Conservation (phyloP, 208 protist genomes). For the Leishmania gerbilli region DNA sequence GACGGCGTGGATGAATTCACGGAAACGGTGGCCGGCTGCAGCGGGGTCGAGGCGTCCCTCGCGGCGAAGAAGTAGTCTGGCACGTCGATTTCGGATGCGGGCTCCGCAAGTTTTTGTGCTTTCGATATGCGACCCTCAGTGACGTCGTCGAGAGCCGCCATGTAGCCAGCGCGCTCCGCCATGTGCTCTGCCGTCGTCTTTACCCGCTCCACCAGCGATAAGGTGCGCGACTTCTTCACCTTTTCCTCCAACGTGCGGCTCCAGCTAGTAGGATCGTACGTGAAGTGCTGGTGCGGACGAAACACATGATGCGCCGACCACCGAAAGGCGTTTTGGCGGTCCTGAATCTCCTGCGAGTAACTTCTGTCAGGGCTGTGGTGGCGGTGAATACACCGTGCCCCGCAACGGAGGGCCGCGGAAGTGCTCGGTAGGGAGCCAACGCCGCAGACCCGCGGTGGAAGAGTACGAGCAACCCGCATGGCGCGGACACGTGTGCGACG, state of each 20-base stretch:
- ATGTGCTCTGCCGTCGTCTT: slow-evolving; percentile 38
- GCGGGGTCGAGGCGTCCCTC: not conserved
- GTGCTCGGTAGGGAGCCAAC: not conserved
- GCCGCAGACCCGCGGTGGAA: not conserved
- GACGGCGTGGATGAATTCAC: not conserved
- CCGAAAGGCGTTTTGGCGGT: slow-evolving; percentile 73
- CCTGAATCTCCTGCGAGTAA: slow-evolving; percentile 65
- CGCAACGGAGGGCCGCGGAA: not conserved
- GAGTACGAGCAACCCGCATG: not conserved
- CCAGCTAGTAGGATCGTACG: slow-evolving; percentile 81
- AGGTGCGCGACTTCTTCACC: slow-evolving; percentile 35
- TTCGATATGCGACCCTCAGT: not conserved
- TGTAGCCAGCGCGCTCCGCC: slow-evolving; percentile 25
- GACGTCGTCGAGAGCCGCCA: not conserved
- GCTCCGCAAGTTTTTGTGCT: not conserved
- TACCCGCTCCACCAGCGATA: slow-evolving; percentile 56
- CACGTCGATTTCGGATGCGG: not conserved
- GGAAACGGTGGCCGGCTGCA: not conserved
- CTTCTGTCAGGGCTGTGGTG: slow-evolving; percentile 64
- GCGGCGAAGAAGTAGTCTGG: slow-evolving; percentile 19
- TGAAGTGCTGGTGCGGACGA: slow-evolving; percentile 84
- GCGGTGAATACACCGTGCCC: slow-evolving; percentile 13
- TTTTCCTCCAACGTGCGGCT: slow-evolving; percentile 59
- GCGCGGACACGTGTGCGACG: not conserved
- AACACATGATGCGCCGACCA: slow-evolving; percentile 68